Evolutionary conservation across 2,329 filamentous ascomycete species (phyloP), one percentile per base, ranked within the genome.

Genomic region (Sporothrix sp.): DNA sequence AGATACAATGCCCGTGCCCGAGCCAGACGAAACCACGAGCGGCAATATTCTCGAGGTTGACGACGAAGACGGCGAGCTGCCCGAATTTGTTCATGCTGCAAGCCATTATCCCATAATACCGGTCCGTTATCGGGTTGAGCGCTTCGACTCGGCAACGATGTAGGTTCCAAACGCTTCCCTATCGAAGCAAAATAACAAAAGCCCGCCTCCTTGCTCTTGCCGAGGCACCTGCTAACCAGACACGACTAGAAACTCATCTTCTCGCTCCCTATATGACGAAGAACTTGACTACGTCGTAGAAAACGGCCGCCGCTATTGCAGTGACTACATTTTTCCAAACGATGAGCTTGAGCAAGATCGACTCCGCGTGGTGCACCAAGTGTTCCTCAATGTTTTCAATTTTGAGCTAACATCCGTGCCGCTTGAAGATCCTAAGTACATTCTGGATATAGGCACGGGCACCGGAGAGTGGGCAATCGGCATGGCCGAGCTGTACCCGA

Each of bases 391-490:
- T 50, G 47, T 62, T 20, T 63, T 64, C 48, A 42, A 62, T 52
- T 56, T 63, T 9, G 58, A 65, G 51, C 57, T 66, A 14, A 66
- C 64, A 11, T 62, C 63, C 5, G 59, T 66, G 7, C 59, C 60
- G 13, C 58, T 67, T 18, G 61, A 69, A 38, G 54, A 66, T 39
- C 69, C 70, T 1, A 59, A 58, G 3, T 62, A 66, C 48, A 69
- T 82, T 27, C 67, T 82, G 18, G 79, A 82, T 58, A 71, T 82
- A 47, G 78, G 79, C 27, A 79, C 75, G 7, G 78, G 76, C 36
- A 76, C 76, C 3, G 78, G 78, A 14, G 69, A 72, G 55, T 72
- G 70, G 71, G 69, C 69, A 4, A 71, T 72, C 46, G 71, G 71
- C 53, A 75, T 80, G 67, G 76, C 73, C 13, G 76, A 79, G 58